Base-by-base conservation (phyloP, 768 basidiomycete genomes). In the Cystobasidiopsis lactophilus region DNA sequence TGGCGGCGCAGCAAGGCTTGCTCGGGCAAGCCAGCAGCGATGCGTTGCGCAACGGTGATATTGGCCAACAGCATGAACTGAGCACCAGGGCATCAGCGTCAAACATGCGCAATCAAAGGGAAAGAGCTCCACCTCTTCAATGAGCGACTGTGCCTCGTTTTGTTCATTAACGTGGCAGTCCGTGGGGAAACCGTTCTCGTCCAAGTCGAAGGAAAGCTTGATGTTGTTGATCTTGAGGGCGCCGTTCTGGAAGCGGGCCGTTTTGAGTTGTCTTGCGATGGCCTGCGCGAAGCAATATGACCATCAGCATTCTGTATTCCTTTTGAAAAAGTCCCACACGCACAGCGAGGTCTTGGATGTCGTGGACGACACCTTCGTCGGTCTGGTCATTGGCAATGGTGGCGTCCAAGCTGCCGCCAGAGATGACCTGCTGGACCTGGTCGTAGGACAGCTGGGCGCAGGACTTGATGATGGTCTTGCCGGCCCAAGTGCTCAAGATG, bases 41-140 rank as follows among this genome's bases (percentile, higher is more conserved):
- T 78, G 60, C 88, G 80, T 64, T 89, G 85, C 10, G 93, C 88
- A 38, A 89, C 81, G 13, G 84, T 71, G 31, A 79, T 78, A 64
- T 96, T 98, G 58, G 82, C 79, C 51, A 91, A 71, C 18, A 96
- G 70, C 91, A 96, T 96, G 70, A 85, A 88, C 85, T 89, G 60
- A 0, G 51, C 38, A 11, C 46, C 1, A n/a, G n/a, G n/a, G n/a
- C n/a, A n/a, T n/a, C n/a, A n/a, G 44, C 21, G 33, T 31, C 23
- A 13, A 10, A 45, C 27, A 19, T 19, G 23, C 24, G 41, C 30
- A 33, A 31, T 26, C 16, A 43, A 58, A 54, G 30, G 31, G 23
- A 41, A 21, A n/a, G 52, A 19, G 23, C 47, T 66, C 52, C 60
- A 88, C 86, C 76, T 98, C 93, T 69, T 93, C 84, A 39, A 96